Conservation (phyloP, 306 rosid species). For the barrel medic (Medicago truncatula) region MtrunA17r5.0-ANR NC_053042.1:38513001-38513500, state of each 20-base stretch:
- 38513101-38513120: no score
- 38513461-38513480: not conserved
- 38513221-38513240: not conserved
- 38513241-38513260: not conserved
- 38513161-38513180: no score
- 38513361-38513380: not conserved
- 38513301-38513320: not conserved
- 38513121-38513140: no score
- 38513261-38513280: not conserved
- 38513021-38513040: no score
- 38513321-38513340: constrained; percentile 2
- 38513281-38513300: not conserved
- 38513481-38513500: constrained; percentile 8
- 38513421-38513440: not conserved
- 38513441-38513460: not conserved
- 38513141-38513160: no score
- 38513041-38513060: no score
- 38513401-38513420: not conserved
- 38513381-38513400: not conserved
- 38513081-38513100: no score
- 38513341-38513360: constrained; percentile 15
- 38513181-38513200: no score
- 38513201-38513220: not conserved
- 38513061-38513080: no score
- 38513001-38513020: no score